Base-by-base conservation (phyloP, 1,284 basidiomycete species). In the Heliocybe sulcata region DNA sequence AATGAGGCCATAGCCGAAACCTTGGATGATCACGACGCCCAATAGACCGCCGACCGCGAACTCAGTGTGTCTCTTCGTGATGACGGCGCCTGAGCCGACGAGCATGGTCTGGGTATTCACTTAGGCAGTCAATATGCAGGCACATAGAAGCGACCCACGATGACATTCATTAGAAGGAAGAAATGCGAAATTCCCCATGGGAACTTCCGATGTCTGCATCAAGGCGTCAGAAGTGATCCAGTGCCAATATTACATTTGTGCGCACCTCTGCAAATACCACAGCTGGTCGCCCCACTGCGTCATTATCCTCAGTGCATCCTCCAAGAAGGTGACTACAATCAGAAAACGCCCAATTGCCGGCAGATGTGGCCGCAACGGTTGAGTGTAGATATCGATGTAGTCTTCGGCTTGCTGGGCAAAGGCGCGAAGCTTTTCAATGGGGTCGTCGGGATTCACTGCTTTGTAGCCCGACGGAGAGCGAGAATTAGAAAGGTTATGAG, bases 251-350 rank as follows among this genome's bases (percentile, higher is more conserved):
- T 20, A 27, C 56, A 57, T 20, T 29, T 4, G n/a, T 22, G 80
- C 87, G 66, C 63, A 92, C 92, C 86, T 87, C 72, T 95, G 90
- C 64, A 98, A 77, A 71, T 97, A 98, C 92, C 94, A 98, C 53
- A 95, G 82, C 73, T 99, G 96, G 75, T 99, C 96, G 53, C 81
- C 69, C 93, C 94, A 98, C 71, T 98, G 96, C 10, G 94, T 93
- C 58, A 92, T 60, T 69, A 99, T 99, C 63, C 96, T 79, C 67
- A 97, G 73, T 11, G 96, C 93, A 70, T 99, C 96, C 77, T 99
- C 96, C 68, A 96, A 76, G 76, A 99, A 99, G 3, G 96, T 99
- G 45, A 97, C 94, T 55, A 99, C 94, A 70, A 99, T 99, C 61
- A 99, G 75, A 74, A 98, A 98, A 61, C 97, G 83, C 58, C 94